Evolutionary conservation across 768 basidiomycete genomes (phyloP).

Genomic region (Rhodotorula taiwanensis): DNA sequence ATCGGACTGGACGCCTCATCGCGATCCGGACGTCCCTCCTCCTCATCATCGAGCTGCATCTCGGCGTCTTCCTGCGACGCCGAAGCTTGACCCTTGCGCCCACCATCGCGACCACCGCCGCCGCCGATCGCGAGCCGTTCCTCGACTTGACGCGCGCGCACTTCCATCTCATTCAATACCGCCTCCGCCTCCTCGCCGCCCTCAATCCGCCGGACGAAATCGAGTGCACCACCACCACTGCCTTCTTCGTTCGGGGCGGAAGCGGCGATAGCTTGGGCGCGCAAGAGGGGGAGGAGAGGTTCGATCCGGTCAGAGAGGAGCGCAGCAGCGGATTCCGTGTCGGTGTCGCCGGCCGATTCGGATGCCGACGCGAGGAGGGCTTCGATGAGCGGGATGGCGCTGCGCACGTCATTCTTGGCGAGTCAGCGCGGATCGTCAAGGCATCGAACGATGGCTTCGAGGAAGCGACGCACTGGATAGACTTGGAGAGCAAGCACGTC

Average conservation of each 20-base stretch:
- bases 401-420: neutral
- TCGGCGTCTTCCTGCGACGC: too few species aligned
- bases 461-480: neutral
- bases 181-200: neutral
- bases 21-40: too few species aligned
- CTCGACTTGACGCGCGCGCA: neutral
- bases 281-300: conserved; percentile 18
- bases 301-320: neutral
- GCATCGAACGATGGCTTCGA: too few species aligned
- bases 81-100: too few species aligned
- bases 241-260: too few species aligned
- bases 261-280: conserved; percentile 2
- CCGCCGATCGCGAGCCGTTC: neutral
- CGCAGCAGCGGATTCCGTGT: too few species aligned
- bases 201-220: neutral
- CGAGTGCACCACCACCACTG: neutral
- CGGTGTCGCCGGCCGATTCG: neutral
- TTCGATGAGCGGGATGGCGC: conserved; percentile 1
- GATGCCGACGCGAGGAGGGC: neutral
- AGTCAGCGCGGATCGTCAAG: too few species aligned
- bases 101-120: too few species aligned
- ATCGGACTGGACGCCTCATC: too few species aligned
- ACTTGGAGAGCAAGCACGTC: conserved; percentile 6
- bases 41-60: neutral
- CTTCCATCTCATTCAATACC: neutral